phyloP scores from a whole-genome alignment of 306 rosid genomes.

The barrel medic (Medicago truncatula) region DNA sequence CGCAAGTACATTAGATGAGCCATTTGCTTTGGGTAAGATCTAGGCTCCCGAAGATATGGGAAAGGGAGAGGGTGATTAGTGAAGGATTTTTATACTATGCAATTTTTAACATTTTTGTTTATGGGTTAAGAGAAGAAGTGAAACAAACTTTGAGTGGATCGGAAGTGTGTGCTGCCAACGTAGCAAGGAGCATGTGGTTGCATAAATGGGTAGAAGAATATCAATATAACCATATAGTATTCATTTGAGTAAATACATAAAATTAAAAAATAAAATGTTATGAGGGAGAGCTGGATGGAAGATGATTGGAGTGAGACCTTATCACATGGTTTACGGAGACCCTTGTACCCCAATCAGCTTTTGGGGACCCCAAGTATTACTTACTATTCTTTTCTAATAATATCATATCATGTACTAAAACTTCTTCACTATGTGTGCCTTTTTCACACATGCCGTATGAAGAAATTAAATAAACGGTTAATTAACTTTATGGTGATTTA shows the following conservation, averaged over 20 bases:
- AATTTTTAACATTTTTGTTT: not conserved
- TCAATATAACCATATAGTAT: no score
- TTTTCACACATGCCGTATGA: constrained; percentile 11
- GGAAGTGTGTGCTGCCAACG: constrained; percentile 53
- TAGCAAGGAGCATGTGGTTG: constrained; percentile 3
- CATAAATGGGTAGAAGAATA: not conserved
- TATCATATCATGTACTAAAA: not conserved
- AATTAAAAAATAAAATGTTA: no score
- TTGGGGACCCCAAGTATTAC: no score
- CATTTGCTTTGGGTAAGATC: constrained; percentile 53
- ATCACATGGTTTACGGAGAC: constrained; percentile 8
- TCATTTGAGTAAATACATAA: no score
- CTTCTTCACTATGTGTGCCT: not conserved
- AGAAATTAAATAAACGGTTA: not conserved
- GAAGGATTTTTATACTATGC: not conserved
- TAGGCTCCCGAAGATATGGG: constrained; percentile 37
- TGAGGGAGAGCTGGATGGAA: not conserved
- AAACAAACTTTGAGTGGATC: constrained; percentile 5
- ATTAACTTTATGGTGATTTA: no score
- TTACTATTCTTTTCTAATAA: no score
- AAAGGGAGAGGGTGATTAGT: not conserved
- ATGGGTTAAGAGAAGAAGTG: not conserved
- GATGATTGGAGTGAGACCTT: not conserved
- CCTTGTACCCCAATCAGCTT: not conserved
- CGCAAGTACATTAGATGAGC: constrained; percentile 51